phyloP scores from a whole-genome alignment of 108 stramenopile genomes.

The Cyclotella atomus region DNA sequence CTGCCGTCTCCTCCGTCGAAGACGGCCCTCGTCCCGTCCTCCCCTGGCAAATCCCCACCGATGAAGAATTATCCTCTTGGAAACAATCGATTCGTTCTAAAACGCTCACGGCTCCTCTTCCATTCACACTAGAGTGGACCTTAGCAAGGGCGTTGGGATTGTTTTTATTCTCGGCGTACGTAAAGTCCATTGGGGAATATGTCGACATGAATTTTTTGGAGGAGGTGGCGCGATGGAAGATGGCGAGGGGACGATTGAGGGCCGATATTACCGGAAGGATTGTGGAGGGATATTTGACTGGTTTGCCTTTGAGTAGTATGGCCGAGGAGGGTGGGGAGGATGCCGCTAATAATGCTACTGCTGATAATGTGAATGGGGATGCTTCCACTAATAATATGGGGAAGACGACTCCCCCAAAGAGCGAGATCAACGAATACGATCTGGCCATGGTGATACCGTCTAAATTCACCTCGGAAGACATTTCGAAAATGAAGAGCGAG shows the following conservation, averaged over 20 bases:
- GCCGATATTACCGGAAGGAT: constrained; percentile 52
- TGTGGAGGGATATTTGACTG: constrained; percentile 24
- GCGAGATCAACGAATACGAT: constrained; percentile 60
- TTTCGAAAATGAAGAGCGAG: constrained; percentile 15
- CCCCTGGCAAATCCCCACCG: constrained; percentile 75
- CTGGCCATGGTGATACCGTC: constrained; percentile 25
- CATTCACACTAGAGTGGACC: constrained; percentile 67
- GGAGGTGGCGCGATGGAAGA: constrained; percentile 66
- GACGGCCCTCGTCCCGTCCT: constrained; percentile 81
- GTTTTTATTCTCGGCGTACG: constrained; percentile 72
- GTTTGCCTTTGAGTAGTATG: constrained; percentile 8
- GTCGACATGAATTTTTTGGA: constrained; percentile 79
- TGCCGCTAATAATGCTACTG: not conserved
- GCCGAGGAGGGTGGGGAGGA: not conserved
- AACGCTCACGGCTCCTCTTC: constrained; percentile 24
- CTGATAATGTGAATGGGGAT: not conserved
- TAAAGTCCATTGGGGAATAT: constrained; percentile 74
- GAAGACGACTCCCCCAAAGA: constrained; percentile 29
- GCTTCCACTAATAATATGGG: not conserved
- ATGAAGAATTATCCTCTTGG: constrained; percentile 68
- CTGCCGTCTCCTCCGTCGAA: constrained; percentile 78
- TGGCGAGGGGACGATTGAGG: constrained; percentile 48
- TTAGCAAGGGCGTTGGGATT: constrained; percentile 61
- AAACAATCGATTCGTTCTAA: constrained; percentile 28
- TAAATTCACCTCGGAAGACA: constrained; percentile 13